phyloP scores from a whole-genome alignment of 768 basidiomycete genomes.

The Calvatia gigantea region DNA sequence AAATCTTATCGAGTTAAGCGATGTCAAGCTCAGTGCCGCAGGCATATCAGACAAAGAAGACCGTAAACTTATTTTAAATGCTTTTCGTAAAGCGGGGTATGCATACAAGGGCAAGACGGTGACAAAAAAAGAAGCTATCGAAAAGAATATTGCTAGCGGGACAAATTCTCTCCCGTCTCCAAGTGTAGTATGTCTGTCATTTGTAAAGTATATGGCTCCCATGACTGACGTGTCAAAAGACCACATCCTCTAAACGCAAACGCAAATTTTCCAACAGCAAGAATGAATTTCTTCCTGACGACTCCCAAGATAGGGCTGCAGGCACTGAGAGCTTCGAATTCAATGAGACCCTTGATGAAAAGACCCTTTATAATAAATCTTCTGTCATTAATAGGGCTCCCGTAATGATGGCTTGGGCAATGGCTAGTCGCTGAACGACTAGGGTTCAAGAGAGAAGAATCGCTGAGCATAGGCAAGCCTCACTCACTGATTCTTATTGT shows the following conservation, averaged over 20 bases:
- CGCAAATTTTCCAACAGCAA: slow-evolving; percentile 46
- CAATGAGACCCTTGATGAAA: slow-evolving; percentile 68
- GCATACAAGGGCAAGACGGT: slow-evolving; percentile 25
- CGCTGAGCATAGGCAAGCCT: slow-evolving; percentile 77
- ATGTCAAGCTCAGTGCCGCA: slow-evolving; percentile 51
- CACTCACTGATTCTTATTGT: background rate
- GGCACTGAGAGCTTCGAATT: slow-evolving; percentile 61
- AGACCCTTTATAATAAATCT: slow-evolving; percentile 53
- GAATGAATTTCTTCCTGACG: slow-evolving; percentile 59
- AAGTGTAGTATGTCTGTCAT: background rate
- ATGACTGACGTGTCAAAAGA: slow-evolving; percentile 25
- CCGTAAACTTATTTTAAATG: slow-evolving; percentile 53
- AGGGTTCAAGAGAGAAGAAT: slow-evolving; percentile 86
- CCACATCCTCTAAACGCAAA: slow-evolving; percentile 47
- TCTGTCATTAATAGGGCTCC: slow-evolving; percentile 88
- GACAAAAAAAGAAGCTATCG: slow-evolving; percentile 20
- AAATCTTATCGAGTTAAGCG: slow-evolving; percentile 54
- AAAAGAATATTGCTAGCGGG: slow-evolving; percentile 13
- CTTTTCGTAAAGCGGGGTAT: slow-evolving; percentile 66
- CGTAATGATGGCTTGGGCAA: slow-evolving; percentile 93
- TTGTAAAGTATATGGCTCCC: slow-evolving; percentile 3
- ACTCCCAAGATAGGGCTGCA: slow-evolving; percentile 46
- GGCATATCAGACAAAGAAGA: slow-evolving; percentile 66
- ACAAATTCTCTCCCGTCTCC: slow-evolving; percentile 2
- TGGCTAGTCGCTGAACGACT: slow-evolving; percentile 79